These are phyloP conservation scores for Mucor lusitanicus DNA, from an alignment of 371 early-diverging fungal species.

Conservation along the genomic window DNA sequence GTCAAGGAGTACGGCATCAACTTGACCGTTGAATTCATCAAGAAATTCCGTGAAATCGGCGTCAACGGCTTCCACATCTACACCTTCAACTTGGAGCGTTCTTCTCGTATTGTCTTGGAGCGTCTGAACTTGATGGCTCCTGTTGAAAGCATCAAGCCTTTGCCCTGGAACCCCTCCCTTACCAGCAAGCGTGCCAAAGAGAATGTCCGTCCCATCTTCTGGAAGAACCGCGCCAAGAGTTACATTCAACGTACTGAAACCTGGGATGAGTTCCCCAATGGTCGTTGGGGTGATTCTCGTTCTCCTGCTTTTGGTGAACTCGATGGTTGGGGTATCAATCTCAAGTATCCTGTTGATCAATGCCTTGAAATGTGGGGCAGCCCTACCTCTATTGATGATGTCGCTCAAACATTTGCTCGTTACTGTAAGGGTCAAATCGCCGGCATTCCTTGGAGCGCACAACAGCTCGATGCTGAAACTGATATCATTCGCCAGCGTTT, in stretches of 20 bases:
- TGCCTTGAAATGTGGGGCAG: slow-evolving; percentile 79
- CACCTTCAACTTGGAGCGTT: slow-evolving; percentile 90
- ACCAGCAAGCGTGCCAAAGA: slow-evolving; percentile 87
- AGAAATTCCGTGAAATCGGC: slow-evolving; percentile 71
- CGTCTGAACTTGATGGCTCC: slow-evolving; percentile 76
- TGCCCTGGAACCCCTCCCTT: slow-evolving; percentile 56
- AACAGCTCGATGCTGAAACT: slow-evolving; percentile 83
- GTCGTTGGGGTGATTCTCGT: slow-evolving; percentile 96
- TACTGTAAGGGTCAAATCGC: slow-evolving; percentile 81
- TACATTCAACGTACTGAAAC: slow-evolving; percentile 92
- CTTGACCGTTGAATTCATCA: slow-evolving; percentile 81
- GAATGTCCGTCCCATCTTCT: slow-evolving; percentile 96
- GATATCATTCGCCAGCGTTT: slow-evolving; percentile 72
- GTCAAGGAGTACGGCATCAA: slow-evolving; percentile 93
- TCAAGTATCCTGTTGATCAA: slow-evolving; percentile 69
- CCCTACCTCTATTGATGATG: slow-evolving; percentile 69
- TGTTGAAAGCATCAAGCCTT: slow-evolving; percentile 76
- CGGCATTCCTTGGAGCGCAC: slow-evolving; percentile 93
- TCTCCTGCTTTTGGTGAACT: slow-evolving; percentile 94
- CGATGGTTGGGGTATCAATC: slow-evolving; percentile 84
- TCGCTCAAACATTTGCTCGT: slow-evolving; percentile 74
- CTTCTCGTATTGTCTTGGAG: slow-evolving; percentile 86
- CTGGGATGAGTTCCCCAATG: slow-evolving; percentile 99
- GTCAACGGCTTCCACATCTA: slow-evolving; percentile 80
- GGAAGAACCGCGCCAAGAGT: slow-evolving; percentile 92